Evolutionary conservation across 352 stramenopile species (phyloP).

Genomic region (Globisporangium cystogenes): DNA sequence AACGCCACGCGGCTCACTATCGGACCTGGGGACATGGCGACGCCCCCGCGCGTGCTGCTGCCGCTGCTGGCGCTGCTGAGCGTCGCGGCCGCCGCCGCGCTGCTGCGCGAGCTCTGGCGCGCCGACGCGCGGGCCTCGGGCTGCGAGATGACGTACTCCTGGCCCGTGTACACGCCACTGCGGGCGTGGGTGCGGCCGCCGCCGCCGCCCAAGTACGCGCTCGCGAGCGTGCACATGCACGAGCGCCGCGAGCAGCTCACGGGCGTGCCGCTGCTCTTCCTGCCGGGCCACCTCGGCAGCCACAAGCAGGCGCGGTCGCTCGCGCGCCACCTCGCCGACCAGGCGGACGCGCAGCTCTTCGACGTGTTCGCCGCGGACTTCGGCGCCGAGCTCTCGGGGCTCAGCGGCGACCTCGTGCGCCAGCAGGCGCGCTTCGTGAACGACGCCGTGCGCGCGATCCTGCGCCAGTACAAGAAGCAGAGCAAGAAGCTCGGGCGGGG

Average conservation of each 20-base stretch:
- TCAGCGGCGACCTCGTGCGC: conserved; percentile 62
- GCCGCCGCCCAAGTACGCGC: conserved; percentile 54
- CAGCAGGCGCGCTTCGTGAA: conserved; percentile 77
- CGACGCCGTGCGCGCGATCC: conserved; percentile 59
- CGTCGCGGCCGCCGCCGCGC: conserved; percentile 17
- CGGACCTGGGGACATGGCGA: background rate
- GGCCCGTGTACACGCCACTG: conserved; percentile 70
- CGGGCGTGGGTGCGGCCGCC: conserved; percentile 18
- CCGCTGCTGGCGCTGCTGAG: conserved; percentile 48
- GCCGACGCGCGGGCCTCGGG: conserved; percentile 25
- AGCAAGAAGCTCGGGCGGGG: conserved; percentile 18
- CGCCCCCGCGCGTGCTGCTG: conserved; percentile 23
- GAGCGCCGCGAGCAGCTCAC: conserved; percentile 27
- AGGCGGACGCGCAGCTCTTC: conserved; percentile 36
- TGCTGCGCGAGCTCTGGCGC: conserved; percentile 36
- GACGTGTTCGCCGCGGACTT: conserved; percentile 85
- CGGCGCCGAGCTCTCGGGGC: conserved; percentile 53
- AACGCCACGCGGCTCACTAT: background rate
- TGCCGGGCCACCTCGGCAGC: conserved; percentile 78
- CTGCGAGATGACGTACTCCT: conserved; percentile 87
- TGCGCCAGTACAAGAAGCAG: conserved; percentile 71
- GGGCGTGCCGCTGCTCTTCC: conserved; percentile 75
- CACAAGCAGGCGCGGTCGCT: conserved; percentile 83
- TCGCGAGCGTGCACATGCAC: conserved; percentile 74
- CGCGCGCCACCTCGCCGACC: conserved; percentile 62